Percentiles rank a stretch among this genome's conserved stretches.
Conservation (phyloP, 345 rosid species). For the Syzygium grande region DNA sequence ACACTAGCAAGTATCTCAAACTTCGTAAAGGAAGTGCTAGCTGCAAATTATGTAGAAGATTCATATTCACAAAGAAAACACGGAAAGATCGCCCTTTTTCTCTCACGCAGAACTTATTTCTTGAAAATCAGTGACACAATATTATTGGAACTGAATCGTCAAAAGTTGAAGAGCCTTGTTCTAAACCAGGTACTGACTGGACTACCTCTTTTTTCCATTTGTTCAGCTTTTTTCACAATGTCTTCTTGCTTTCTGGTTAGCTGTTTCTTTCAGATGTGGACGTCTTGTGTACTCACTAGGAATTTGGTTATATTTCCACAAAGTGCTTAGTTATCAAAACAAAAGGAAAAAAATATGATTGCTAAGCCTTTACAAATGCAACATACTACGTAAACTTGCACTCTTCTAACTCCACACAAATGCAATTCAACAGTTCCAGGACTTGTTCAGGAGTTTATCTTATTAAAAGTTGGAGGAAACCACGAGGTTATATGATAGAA, state of each 20-base stretch:
- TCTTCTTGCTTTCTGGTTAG: background rate
- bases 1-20: background rate
- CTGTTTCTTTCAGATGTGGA: background rate
- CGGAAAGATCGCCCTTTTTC: background rate
- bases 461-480: background rate
- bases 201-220: background rate
- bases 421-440: background rate
- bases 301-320: background rate
- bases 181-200: background rate
- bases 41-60: background rate
- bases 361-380: background rate
- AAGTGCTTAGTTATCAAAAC: background rate
- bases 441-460: background rate
- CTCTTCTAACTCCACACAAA: background rate
- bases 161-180: background rate
- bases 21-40: background rate
- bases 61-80: background rate
- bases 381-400: background rate
- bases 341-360: background rate
- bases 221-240: background rate
- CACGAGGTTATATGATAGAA: background rate
- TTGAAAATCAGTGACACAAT: background rate
- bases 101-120: background rate
- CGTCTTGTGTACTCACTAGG: background rate
- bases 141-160: background rate